Evolutionary conservation across 2,329 filamentous ascomycete genomes (phyloP).

Genomic region (Diaporthe vaccinii): DNA sequence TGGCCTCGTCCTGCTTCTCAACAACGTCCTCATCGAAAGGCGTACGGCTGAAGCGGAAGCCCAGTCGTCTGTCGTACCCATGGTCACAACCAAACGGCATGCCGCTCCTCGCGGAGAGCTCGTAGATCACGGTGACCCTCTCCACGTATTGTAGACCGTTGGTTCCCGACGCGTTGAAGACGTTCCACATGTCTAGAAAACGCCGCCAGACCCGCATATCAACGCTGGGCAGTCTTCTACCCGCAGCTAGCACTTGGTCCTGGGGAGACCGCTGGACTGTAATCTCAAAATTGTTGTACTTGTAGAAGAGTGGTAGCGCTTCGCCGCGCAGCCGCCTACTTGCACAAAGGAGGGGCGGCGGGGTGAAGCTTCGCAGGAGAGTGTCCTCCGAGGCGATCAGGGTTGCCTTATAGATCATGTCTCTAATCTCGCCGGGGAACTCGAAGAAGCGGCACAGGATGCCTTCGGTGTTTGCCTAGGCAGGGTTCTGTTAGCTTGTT

Average conservation of each 20-base stretch:
- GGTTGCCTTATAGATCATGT: background rate
- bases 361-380: background rate
- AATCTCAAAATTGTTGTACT: background rate
- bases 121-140: background rate
- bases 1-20: background rate
- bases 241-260: background rate
- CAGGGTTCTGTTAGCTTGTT: background rate
- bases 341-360: background rate
- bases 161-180: background rate
- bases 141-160: background rate
- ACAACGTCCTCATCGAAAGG: background rate
- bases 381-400: background rate
- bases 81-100: background rate
- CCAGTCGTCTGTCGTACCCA: background rate
- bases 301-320: background rate
- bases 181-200: background rate
- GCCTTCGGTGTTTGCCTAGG: background rate
- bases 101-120: background rate
- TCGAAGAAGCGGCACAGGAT: background rate
- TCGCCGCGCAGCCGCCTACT: background rate
- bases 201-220: background rate
- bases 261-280: background rate
- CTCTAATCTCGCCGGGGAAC: background rate
- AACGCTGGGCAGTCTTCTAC: background rate
- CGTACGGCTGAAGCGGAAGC: background rate